Base-by-base conservation (phyloP, 2,329 filamentous ascomycete species). In the Ophiostoma populinum region DNA sequence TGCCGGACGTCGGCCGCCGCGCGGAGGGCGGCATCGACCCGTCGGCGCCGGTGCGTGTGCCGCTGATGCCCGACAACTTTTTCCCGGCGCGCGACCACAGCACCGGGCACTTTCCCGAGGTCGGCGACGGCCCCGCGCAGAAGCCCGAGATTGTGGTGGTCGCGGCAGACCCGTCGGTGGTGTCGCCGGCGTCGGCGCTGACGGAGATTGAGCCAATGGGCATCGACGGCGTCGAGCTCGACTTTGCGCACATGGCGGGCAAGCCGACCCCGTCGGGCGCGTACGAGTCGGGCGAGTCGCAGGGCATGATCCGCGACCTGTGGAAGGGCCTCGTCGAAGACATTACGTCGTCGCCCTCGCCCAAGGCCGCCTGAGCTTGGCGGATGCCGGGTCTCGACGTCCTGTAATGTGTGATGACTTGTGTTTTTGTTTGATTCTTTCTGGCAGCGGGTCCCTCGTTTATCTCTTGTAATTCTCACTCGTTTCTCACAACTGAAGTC, bases 1-100 rank as follows among this genome's bases (percentile, higher is more conserved):
- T 76, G 37, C 70, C 70, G 18, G 24, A 24, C 17, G 32, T 31
- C 33, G 30, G 24, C 17, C 33, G 31, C 34, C 29, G 35, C n/a
- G n/a, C n/a, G n/a, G n/a, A 49, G 35, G 33, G 43, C 17, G 49
- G 55, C 41, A 45, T 52, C 11, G 55, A 57, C 46, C 45, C 48
- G 11, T 13, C 15, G 7, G n/a, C 25, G 26, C 49, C 56, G 40
- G 56, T 69, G 33, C 68, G 66, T 43, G 63, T 75, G 22, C 71
- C 71, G 21, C 57, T 75, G 6, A 58, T 75, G 8, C 70, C 70
- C 10, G 70, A 75, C 53, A 70, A 66, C 56, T 68, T 63, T 51
- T 49, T 50, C 28, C 53, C 57, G 7, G 55, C 63, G 36, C 57
- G 63, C 44, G 49, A 51, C 6, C 49, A 57, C 19, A 47, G 50